These are phyloP conservation scores for Grosmannia huntii DNA, from an alignment of 2,329 filamentous ascomycete genomes.

Conservation along the genomic window DNA sequence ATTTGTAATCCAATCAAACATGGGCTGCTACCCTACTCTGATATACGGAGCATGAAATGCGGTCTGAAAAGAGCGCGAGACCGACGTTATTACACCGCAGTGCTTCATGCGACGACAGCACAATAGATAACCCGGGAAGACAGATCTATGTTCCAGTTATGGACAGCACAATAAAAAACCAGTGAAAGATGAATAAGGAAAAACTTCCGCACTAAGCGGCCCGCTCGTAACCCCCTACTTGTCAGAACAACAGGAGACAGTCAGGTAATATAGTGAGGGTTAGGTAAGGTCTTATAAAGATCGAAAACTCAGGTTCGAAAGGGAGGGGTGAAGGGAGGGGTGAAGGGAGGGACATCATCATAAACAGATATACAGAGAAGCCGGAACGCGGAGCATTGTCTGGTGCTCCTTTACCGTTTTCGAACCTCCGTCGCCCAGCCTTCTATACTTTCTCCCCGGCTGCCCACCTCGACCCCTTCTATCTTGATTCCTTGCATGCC, in stretches of 20 bases:
- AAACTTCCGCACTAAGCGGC: neutral
- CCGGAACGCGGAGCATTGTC: neutral
- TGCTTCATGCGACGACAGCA: neutral
- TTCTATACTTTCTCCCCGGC: slow-evolving; percentile 81
- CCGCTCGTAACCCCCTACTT: neutral
- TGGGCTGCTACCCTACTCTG: no score
- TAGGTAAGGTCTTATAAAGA: neutral
- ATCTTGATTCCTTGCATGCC: slow-evolving; percentile 77
- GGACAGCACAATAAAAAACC: neutral
- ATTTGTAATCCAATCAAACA: no score
- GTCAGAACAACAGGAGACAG: neutral
- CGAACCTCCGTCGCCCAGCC: slow-evolving; percentile 87
- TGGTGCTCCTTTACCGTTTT: slow-evolving; percentile 43
- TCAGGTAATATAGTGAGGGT: neutral
- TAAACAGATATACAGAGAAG: neutral
- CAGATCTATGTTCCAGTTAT: slow-evolving; percentile 1
- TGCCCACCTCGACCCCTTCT: slow-evolving; percentile 62
- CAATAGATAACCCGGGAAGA: neutral
- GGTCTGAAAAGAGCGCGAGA: no score
- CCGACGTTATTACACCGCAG: no score
- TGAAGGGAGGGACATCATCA: neutral
- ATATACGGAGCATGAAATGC: no score
- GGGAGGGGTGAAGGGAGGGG: no score
- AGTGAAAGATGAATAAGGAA: neutral
- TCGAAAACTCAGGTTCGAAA: neutral